Conservation (phyloP, 129 eudicot genomes). For the Ambrosia trifida region DNA sequence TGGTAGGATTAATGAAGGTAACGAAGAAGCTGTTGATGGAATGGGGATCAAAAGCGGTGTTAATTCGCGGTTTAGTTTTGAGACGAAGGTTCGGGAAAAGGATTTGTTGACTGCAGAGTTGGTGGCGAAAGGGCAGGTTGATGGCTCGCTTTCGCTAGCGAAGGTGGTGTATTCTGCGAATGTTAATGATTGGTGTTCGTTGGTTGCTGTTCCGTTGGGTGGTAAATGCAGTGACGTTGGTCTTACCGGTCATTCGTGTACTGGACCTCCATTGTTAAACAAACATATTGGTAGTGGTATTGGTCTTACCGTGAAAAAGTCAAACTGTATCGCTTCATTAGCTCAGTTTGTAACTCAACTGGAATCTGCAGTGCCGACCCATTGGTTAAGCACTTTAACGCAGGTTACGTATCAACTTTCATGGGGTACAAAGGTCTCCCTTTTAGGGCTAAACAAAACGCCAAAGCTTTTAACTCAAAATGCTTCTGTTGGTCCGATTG, state of each 20-base stretch:
- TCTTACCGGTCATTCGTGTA: slow-evolving; percentile 47
- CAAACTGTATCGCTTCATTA: slow-evolving; percentile 55
- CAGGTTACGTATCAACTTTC: slow-evolving; percentile 71
- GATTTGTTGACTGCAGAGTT: slow-evolving; percentile 75
- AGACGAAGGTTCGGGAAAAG: slow-evolving; percentile 58
- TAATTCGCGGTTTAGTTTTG: slow-evolving; percentile 61
- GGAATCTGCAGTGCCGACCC: slow-evolving; percentile 33
- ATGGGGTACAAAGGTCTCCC: slow-evolving; percentile 54
- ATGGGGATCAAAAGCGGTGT: slow-evolving; percentile 68
- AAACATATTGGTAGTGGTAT: slow-evolving; percentile 65
- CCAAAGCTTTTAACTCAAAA: slow-evolving; percentile 43
- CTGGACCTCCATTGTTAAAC: slow-evolving; percentile 70
- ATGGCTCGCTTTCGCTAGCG: slow-evolving; percentile 61
- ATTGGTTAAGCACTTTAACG: slow-evolving; percentile 65
- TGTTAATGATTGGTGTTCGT: slow-evolving; percentile 71
- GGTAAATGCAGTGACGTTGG: slow-evolving; percentile 76
- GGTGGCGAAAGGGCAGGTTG: slow-evolving; percentile 40
- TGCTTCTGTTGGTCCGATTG: slow-evolving; percentile 50
- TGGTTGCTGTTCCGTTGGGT: slow-evolving; percentile 78
- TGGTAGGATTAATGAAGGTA: slow-evolving; percentile 49
- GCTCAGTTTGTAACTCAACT: slow-evolving; percentile 63
- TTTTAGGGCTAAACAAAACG: slow-evolving; percentile 55
- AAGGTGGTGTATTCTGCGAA: slow-evolving; percentile 69
- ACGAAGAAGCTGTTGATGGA: slow-evolving; percentile 49
- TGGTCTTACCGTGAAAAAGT: slow-evolving; percentile 51